These are phyloP conservation scores for Talaromyces trachyspermus DNA, from an alignment of 495 filamentous ascomycete species.

Conservation along the genomic window DNA sequence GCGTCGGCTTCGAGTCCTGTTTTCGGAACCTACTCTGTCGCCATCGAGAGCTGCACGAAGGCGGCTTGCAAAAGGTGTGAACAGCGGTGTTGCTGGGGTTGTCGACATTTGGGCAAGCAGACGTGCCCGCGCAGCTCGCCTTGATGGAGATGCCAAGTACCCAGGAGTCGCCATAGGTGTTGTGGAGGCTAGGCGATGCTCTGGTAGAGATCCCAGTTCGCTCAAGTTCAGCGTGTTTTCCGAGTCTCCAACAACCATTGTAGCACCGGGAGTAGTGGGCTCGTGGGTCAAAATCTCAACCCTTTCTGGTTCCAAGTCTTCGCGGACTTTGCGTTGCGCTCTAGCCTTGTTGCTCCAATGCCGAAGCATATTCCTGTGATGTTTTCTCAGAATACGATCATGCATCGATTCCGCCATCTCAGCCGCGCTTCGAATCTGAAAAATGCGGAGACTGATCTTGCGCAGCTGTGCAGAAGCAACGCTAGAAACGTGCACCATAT, in stretches of 20 bases:
- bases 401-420: conserved; percentile 48
- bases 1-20: conserved; percentile 23
- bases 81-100: conserved; percentile 42
- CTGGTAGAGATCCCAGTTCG: conserved; percentile 30
- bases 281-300: neutral
- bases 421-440: conserved; percentile 37
- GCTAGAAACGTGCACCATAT: conserved; percentile 40
- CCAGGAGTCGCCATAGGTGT: conserved; percentile 43
- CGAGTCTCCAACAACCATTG: conserved; percentile 5
- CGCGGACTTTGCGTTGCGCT: conserved; percentile 27
- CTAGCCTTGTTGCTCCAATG: conserved; percentile 49
- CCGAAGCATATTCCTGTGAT: conserved; percentile 49
- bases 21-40: conserved; percentile 19
- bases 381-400: conserved; percentile 48
- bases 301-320: conserved; percentile 27
- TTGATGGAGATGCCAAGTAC: conserved; percentile 51
- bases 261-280: conserved; percentile 1
- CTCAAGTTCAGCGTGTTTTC: conserved; percentile 36
- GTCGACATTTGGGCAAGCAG: conserved; percentile 43
- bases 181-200: conserved; percentile 29
- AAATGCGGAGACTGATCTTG: conserved; percentile 45
- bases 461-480: conserved; percentile 37
- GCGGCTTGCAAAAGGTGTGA: conserved; percentile 40
- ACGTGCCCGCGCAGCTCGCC: conserved; percentile 45
- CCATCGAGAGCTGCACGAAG: conserved; percentile 27